Percentiles rank a stretch among this genome's conserved stretches.
These are phyloP conservation scores for Salicornia ramosissima DNA, from an alignment of 148 eudicot genomes.

Conservation along the genomic window DNA sequence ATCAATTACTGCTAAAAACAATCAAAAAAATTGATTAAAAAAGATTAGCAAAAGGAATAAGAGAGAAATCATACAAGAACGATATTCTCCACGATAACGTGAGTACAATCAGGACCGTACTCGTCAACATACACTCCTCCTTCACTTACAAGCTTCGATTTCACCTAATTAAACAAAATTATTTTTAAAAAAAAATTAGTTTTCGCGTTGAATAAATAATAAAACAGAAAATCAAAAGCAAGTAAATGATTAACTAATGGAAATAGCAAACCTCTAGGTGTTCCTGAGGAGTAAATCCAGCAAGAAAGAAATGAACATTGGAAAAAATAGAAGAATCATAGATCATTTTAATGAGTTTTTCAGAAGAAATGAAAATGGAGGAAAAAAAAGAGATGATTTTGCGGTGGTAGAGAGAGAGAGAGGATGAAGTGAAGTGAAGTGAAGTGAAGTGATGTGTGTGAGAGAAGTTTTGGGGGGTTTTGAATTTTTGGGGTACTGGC, in stretches of 20 bases:
- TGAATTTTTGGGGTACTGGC: conserved; percentile 12
- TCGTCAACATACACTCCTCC: conserved; percentile 61
- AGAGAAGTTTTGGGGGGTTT: conserved; percentile 12
- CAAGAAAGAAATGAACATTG: conserved; percentile 22
- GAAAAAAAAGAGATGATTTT: neutral
- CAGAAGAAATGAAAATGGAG: neutral
- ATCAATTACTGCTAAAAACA: neutral
- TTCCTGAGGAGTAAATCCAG: conserved; percentile 13
- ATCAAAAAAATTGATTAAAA: neutral
- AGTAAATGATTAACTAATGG: neutral
- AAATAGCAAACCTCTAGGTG: conserved; percentile 14
- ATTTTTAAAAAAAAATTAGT: neutral
- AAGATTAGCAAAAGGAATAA: neutral
- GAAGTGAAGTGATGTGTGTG: neutral
- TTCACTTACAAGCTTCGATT: conserved; percentile 46
- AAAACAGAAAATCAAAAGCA: neutral
- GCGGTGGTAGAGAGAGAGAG: neutral
- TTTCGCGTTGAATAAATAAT: no score
- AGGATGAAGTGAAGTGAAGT: neutral
- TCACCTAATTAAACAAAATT: conserved; percentile 34
- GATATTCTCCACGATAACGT: conserved; percentile 59
- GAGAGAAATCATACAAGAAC: conserved; percentile 33
- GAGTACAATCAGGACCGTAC: conserved; percentile 56
- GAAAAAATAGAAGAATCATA: conserved; percentile 12
- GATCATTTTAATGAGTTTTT: conserved; percentile 8